Percentiles rank a stretch among this genome's conserved stretches.
phyloP scores from a whole-genome alignment of 2,329 filamentous ascomycete species.

The Geosmithia flava region DNA sequence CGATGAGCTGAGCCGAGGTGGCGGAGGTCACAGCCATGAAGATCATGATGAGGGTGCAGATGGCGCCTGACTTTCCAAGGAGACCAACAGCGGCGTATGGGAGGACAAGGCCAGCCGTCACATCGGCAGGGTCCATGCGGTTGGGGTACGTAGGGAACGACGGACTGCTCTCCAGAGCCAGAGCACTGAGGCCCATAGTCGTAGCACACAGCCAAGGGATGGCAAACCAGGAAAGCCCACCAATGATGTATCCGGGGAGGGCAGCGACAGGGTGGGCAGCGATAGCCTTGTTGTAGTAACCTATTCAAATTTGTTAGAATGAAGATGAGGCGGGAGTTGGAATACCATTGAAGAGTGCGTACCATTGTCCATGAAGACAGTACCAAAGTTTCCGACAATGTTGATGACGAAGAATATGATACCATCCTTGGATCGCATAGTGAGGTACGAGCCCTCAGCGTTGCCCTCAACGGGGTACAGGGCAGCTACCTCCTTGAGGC shows the following conservation, averaged over 20 bases:
- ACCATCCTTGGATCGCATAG: slow-evolving; percentile 43
- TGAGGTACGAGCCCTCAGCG: slow-evolving; percentile 57
- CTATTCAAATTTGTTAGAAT: slow-evolving; percentile 13
- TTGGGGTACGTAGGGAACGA: slow-evolving; percentile 61
- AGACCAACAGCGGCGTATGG: slow-evolving; percentile 77
- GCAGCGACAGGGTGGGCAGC: slow-evolving; percentile 77
- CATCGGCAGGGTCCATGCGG: slow-evolving; percentile 61
- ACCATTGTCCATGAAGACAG: slow-evolving; percentile 69
- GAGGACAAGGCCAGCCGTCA: slow-evolving; percentile 71
- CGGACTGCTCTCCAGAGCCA: slow-evolving; percentile 65
- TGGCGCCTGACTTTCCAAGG: slow-evolving; percentile 69
- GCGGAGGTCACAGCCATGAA: slow-evolving; percentile 88
- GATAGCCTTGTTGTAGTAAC: slow-evolving; percentile 91
- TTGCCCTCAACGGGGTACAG: slow-evolving; percentile 67
- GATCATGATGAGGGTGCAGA: slow-evolving; percentile 65
- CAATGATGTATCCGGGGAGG: slow-evolving; percentile 77
- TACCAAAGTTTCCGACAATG: slow-evolving; percentile 69
- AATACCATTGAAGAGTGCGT: neutral
- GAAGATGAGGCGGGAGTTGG: neutral
- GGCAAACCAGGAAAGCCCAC: slow-evolving; percentile 81
- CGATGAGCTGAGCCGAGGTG: slow-evolving; percentile 72
- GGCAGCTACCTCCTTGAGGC: slow-evolving; percentile 52
- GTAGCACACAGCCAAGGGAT: slow-evolving; percentile 86
- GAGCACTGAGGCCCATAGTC: slow-evolving; percentile 72
- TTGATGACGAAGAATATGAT: slow-evolving; percentile 73